phyloP scores from a whole-genome alignment of 345 rosid genomes.

The Eucalyptus regnans region DNA sequence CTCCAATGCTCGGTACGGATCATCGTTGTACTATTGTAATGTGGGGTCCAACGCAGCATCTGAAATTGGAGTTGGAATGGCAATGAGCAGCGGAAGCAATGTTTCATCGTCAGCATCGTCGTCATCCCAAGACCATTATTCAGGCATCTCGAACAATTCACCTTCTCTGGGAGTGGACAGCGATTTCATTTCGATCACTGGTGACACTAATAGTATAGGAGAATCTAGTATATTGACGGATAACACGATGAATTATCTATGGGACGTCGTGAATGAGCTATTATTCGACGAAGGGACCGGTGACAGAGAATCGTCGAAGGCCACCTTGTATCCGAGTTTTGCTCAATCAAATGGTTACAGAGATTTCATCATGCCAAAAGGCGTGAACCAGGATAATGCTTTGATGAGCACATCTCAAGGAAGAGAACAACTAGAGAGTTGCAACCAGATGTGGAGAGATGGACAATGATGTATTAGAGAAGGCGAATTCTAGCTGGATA shows the following conservation, averaged over 20 bases:
- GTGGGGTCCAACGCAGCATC: background rate
- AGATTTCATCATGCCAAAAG: background rate
- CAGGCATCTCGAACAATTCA: background rate
- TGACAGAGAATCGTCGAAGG: background rate
- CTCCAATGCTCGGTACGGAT: background rate
- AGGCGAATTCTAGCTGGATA: background rate
- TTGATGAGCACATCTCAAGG: background rate
- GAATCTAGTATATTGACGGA: background rate
- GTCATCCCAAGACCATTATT: background rate
- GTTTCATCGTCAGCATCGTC: background rate
- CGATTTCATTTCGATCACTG: background rate
- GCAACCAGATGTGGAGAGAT: background rate
- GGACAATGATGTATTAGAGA: background rate
- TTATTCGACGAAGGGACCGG: background rate
- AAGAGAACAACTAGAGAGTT: background rate
- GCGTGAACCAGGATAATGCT: background rate
- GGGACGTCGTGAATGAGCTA: constrained; percentile 9
- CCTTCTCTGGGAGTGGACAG: constrained; percentile 5
- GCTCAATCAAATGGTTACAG: background rate
- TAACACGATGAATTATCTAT: constrained; percentile 1
- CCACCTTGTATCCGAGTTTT: background rate
- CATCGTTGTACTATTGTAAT: background rate
- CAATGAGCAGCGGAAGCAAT: background rate
- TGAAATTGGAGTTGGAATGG: background rate
- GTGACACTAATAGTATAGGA: background rate